Percentiles rank a stretch among this genome's conserved stretches.
These are phyloP conservation scores for Psidium friedrichsthalianum DNA, from an alignment of 345 rosid species.

Conservation along the genomic window DNA sequence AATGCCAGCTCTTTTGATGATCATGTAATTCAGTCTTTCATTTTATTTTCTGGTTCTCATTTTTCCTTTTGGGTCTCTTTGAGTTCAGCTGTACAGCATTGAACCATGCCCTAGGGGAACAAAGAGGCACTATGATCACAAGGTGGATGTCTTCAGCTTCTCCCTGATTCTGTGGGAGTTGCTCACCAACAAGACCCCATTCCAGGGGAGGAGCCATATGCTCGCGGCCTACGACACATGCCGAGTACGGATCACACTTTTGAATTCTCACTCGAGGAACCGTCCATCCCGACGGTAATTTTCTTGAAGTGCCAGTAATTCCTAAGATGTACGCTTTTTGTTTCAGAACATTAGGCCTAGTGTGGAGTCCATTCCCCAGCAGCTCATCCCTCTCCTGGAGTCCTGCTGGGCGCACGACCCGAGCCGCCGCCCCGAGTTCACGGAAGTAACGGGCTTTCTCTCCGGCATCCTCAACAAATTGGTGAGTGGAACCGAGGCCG, in stretches of 20 bases:
- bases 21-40: neutral
- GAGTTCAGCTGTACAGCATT: constrained; percentile 28
- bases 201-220: constrained; percentile 10
- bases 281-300: neutral
- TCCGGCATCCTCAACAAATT: neutral
- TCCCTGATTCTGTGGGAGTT: constrained; percentile 55
- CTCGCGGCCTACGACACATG: constrained; percentile 24
- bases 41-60: neutral
- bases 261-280: neutral
- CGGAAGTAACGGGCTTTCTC: constrained; percentile 12
- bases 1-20: neutral
- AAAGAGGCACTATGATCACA: constrained; percentile 51
- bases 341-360: constrained; percentile 49
- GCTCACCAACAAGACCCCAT: constrained; percentile 46
- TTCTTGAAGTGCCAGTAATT: neutral
- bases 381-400: constrained; percentile 21
- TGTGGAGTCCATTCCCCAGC: constrained; percentile 23
- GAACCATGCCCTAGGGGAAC: constrained; percentile 29
- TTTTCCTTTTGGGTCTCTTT: neutral
- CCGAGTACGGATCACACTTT: neutral
- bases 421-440: constrained; percentile 37
- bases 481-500: fast-evolving
- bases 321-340: neutral
- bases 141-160: constrained; percentile 66
- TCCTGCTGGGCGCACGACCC: constrained; percentile 55